Base-by-base conservation (phyloP, 257 asterid species). In the Thymus quinquecostatus region DNA sequence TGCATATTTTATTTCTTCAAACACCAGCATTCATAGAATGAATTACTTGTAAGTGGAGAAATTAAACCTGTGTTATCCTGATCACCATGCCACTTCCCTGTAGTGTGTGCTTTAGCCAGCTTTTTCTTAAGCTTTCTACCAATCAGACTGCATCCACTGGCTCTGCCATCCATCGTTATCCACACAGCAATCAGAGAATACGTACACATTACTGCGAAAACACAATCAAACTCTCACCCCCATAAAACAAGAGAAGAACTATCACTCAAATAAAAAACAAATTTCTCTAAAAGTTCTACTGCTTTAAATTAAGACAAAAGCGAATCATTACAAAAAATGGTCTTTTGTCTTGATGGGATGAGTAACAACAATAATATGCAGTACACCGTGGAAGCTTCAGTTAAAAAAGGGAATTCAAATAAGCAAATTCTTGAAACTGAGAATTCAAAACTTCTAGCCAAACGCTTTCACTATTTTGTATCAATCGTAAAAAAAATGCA, bases 21-120 rank as follows among this genome's bases (percentile, higher is more conserved):
- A 70, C 43, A 60, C 33, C 44, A 49, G 56, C 21, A 33, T 45
- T 32, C 57, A 76, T 29, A 41, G 40, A 8, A 48, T 8, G 28
- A 48, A 64, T n/a, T 54, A 55, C 47, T 34, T 34, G 8, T 1
- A 53, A 51, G 62, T 3, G 43, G 6, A 60, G 8, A 55, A 55
- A 29, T 10, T 60, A 32, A 69, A 94, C 98, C 98, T 87, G 72
- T 93, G 68, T 93, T 97, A 78, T 93, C 98, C 50, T 96, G 96
- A 54, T 93, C 98, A 71, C 92, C 98, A 66, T 77, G 58, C 98
- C 98, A 93, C 82, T 84, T 89, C 73, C 97, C 98, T 6, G 96
- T 89, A 0, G n/a, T n/a, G 96, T 69, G 86, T 93, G 98, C 88
- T 89, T 93, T 77, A 93, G 8, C 96, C 96, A 56, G 97, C 96